These are phyloP conservation scores for Pichia heedii DNA, from an alignment of 805 yeast genomes.

Conservation along the genomic window DNA sequence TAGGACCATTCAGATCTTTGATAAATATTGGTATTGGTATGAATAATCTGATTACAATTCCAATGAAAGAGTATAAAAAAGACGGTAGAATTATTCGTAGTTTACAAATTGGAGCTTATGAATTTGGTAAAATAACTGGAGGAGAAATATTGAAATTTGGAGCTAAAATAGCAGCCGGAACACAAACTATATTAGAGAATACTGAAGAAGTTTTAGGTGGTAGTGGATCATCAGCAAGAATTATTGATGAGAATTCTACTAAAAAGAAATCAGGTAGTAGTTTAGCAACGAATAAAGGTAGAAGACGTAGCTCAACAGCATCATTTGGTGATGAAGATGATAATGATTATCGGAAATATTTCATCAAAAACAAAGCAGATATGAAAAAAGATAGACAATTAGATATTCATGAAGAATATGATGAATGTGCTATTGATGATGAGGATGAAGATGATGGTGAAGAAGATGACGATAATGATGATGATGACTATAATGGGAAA, in stretches of 20 bases:
- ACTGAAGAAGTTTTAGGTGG: conserved; percentile 79
- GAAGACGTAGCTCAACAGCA: conserved; percentile 20
- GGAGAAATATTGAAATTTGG: conserved; percentile 77
- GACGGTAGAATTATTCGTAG: conserved; percentile 66
- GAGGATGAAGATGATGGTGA: conserved; percentile 23
- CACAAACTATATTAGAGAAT: conserved; percentile 70
- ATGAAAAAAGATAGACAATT: too few relatives aligned
- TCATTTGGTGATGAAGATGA: conserved; percentile 23
- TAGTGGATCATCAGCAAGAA: conserved; percentile 41
- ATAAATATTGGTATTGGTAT: conserved; percentile 74
- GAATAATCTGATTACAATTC: conserved; percentile 62
- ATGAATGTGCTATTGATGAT: conserved; percentile 7
- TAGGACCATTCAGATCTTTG: conserved; percentile 72
- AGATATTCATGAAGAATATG: neutral
- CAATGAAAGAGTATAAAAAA: conserved; percentile 62
- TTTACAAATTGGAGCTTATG: conserved; percentile 62
- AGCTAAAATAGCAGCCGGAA: conserved; percentile 78
- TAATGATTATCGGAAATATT: conserved; percentile 6
- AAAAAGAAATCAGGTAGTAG: neutral
- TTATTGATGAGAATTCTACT: conserved; percentile 8
- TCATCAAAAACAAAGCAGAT: neutral
- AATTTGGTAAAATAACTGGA: conserved; percentile 70
- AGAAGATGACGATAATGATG: conserved; percentile 22
- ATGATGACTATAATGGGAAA: conserved; percentile 20
- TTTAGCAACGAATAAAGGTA: neutral